These are phyloP conservation scores for Tricladium varicosporioides DNA, from an alignment of 2,329 filamentous ascomycete genomes.

Conservation along the genomic window DNA sequence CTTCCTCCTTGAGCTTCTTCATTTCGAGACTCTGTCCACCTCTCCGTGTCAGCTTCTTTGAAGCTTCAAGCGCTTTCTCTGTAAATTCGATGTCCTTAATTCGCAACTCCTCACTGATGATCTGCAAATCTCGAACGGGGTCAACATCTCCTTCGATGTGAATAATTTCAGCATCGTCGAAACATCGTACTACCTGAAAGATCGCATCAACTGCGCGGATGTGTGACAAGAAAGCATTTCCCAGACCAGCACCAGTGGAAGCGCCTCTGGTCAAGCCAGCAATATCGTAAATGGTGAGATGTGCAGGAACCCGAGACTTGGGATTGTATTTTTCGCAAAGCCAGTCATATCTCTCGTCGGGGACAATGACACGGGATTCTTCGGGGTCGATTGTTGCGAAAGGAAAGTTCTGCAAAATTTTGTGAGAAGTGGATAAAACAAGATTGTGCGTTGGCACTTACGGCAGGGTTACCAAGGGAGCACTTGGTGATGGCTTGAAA, in stretches of 20 bases:
- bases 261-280: slow-evolving; percentile 94
- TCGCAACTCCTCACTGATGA: slow-evolving; percentile 93
- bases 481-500: slow-evolving; percentile 99
- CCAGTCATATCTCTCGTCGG: slow-evolving; percentile 95
- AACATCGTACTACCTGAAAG: slow-evolving; percentile 94
- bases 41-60: slow-evolving; percentile 91
- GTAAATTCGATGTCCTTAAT: slow-evolving; percentile 99
- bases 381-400: slow-evolving; percentile 99
- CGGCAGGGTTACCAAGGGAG: slow-evolving; percentile 92
- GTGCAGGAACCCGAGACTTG: slow-evolving; percentile 94
- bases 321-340: slow-evolving; percentile 95
- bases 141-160: slow-evolving; percentile 99
- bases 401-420: slow-evolving; percentile 75
- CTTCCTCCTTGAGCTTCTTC: slow-evolving; percentile 95
- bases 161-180: slow-evolving; percentile 99
- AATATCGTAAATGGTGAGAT: slow-evolving; percentile 98
- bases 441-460: slow-evolving; percentile 45
- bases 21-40: slow-evolving; percentile 95
- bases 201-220: slow-evolving; percentile 98
- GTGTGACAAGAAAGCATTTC: slow-evolving; percentile 97
- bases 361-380: slow-evolving; percentile 95
- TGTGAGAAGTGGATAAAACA: slow-evolving; percentile 28
- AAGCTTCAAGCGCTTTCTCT: slow-evolving; percentile 88
- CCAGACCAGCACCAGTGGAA: slow-evolving; percentile 94
- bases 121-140: slow-evolving; percentile 88